Base-by-base conservation (phyloP, 23 red algal species). In the Gracilaria vermiculophylla region DNA sequence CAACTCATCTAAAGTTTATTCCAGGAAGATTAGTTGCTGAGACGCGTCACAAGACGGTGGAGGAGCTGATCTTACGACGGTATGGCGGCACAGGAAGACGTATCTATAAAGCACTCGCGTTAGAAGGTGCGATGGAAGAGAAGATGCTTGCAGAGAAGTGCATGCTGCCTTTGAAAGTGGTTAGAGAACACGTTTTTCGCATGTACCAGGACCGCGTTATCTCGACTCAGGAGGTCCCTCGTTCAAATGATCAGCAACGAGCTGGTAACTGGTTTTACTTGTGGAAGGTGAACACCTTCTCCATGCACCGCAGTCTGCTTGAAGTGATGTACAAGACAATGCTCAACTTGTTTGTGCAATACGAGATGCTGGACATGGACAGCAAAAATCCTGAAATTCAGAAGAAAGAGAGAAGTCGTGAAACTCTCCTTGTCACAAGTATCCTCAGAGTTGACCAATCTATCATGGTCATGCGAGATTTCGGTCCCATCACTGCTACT, bases 241-340 rank as follows among this genome's bases (percentile, higher is more conserved):
- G 76, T 45, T 81, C 87, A 16, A 56, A 91, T 55, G 87, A 91
- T 27, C 87, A 81, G 36, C 73, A 67, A 36, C 54, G 87, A 58
- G 74, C 87, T 8, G 78, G 75, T 60, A 81, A 81, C 44, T 91
- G 87, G 87, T 91, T 66, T 47, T 91, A 91, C 34, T 51, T 91
- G 41, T 91, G 87, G 87, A 80, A 72, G 31, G 87, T 81, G 36
- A 81, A 91, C 31, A 37, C 54, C 3, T 57, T 91, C 23, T 48
- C 54, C 15, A 27, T 75, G 16, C 64, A 80, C 17, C 58, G 76
- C 31, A 70, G 25, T 44, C 42, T 91, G 23, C 25, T 69, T 25
- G 41, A 80, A 19, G 44, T 80, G 47, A 70, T 80, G 56, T 91
- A 81, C 60, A 81, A 80, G 76, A 81, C 87, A 27, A 29, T 62